Conservation (phyloP, 1,284 basidiomycete species). For the Microbotryum violaceum region DNA sequence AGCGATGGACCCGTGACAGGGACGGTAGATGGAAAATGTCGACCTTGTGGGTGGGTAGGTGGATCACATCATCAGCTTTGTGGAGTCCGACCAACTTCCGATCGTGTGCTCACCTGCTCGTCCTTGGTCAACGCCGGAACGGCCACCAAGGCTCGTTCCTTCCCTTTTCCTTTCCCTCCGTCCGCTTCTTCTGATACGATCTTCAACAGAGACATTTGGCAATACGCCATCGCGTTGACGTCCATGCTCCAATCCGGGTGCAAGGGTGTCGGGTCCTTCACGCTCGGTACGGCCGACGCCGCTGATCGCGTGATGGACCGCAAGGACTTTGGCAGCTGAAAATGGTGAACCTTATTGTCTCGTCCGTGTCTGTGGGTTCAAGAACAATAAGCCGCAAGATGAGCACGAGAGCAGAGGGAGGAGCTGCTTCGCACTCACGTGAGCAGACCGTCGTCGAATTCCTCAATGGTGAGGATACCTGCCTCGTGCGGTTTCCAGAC, state of each 20-base stretch:
- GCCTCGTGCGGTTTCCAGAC: constrained; percentile 28
- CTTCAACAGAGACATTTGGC: constrained; percentile 25
- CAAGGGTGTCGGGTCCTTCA: constrained; percentile 1
- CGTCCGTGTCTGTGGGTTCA: constrained; percentile 27
- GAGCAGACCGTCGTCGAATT: constrained; percentile 15
- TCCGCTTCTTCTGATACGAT: neutral
- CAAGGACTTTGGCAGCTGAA: neutral
- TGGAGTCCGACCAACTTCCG: neutral
- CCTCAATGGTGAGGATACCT: constrained; percentile 26
- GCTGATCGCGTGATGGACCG: neutral
- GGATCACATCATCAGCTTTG: no score
- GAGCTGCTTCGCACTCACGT: constrained; percentile 23
- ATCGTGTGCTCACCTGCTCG: constrained; percentile 13
- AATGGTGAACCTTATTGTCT: constrained; percentile 29
- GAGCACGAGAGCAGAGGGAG: neutral
- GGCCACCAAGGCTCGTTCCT: constrained; percentile 23
- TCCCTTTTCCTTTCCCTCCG: neutral
- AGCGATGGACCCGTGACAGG: constrained; percentile 21
- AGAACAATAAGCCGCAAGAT: neutral
- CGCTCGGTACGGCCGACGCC: constrained; percentile 2
- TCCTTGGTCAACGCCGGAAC: constrained; percentile 33
- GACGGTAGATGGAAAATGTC: constrained; percentile 34
- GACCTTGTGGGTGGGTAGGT: constrained; percentile 11
- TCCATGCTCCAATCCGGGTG: constrained; percentile 17
- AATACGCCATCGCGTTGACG: constrained; percentile 34